Percentiles rank a stretch among this genome's conserved stretches.
Conservation (phyloP, 139 green algal genomes). For the Yamagishiella unicocca region DNA sequence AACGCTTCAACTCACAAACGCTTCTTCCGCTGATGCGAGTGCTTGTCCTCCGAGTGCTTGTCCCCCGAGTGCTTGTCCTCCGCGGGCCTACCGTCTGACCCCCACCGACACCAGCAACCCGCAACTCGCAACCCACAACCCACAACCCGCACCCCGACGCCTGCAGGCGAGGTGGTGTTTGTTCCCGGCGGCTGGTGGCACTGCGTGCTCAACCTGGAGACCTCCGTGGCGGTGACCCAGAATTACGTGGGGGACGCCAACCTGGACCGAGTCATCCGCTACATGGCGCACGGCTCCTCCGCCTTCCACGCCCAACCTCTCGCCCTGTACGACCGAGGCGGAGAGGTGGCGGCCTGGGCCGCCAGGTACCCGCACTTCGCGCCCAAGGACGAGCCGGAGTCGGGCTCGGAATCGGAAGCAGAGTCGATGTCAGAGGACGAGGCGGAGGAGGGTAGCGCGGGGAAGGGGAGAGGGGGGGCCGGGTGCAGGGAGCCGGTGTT, state of each 20-base stretch:
- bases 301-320: slow-evolving; percentile 1
- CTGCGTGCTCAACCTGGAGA: slow-evolving; percentile 61
- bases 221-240: slow-evolving; percentile 56
- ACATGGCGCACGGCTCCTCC: slow-evolving; percentile 46
- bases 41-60: no score
- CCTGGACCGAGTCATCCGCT: not conserved
- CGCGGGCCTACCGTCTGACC: no score
- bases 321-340: not conserved
- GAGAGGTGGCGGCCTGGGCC: slow-evolving; percentile 20
- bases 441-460: not conserved
- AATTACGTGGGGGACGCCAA: slow-evolving; percentile 54
- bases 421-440: not conserved
- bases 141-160: no score
- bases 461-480: not conserved
- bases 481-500: no score
- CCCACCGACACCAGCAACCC: no score
- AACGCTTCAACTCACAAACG: no score
- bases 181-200: slow-evolving; percentile 64
- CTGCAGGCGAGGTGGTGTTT: slow-evolving; percentile 53
- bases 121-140: no score
- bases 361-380: not conserved
- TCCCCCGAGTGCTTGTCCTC: no score
- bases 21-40: no score
- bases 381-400: not conserved
- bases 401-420: not conserved